Base-by-base conservation (phyloP, 2,329 filamentous ascomycete genomes). In the Aureobasidium leucospermi region DNA sequence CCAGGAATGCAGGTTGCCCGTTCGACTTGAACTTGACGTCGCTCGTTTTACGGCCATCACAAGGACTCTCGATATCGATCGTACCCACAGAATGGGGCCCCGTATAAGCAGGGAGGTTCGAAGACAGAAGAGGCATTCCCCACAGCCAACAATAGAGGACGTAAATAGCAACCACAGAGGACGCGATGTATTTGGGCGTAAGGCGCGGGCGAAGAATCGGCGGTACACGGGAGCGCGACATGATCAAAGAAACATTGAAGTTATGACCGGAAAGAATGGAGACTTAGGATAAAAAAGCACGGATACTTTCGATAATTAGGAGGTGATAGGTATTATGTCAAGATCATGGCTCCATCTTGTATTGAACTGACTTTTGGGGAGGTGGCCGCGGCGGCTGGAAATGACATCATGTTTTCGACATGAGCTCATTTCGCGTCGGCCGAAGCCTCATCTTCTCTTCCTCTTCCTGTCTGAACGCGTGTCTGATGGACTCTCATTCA, bases 1-100 rank as follows among this genome's bases (percentile, higher is more conserved):
- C 61, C 60, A 76, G 70, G 51, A 78, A 77, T 6, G 74, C 73
- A 19, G 72, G 71, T 38, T 72, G 65, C 32, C 73, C 70, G 7
- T 68, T 74, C 48, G 69, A 67, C 61, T 73, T 74, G 63, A 75
- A 68, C 19, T 70, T 65, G 7, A 68, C 71, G n/a, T 73, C 67
- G 60, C 67, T 68, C 5, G 77, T 64, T 11, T 69, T 67, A 43
- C 69, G 67, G 46, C 69, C 62, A 28, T 74, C 69, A 58, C 71
- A 70, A 4, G 73, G 69, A 6, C 64, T 71, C 60, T 78, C 76
- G 29, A 78, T 61, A 63, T 78, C 76, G 32, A 78, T 65, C 11
- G 73, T 70, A 7, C 76, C 76, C 19, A 78, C 75, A 51, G 74
- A 69, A 63, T 75, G 72, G 4, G 67, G 64, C 34, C 76, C 76